These are phyloP conservation scores for Thinopyrum elongatum DNA, from an alignment of 176 grass and related monocot species.

Conservation along the genomic window DNA sequence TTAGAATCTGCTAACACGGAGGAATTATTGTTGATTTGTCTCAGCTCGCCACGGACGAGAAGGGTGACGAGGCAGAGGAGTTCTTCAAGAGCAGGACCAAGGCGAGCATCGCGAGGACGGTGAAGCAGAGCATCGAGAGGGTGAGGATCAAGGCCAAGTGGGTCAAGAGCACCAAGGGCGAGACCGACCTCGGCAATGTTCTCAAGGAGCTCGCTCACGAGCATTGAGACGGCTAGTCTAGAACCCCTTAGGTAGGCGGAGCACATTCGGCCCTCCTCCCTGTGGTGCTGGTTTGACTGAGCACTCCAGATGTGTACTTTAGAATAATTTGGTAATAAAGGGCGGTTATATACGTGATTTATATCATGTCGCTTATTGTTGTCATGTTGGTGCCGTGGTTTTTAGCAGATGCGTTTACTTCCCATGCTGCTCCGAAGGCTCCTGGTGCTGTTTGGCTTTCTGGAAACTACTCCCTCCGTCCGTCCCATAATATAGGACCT, in stretches of 20 bases:
- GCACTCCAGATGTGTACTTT: not conserved
- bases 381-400: not conserved
- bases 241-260: not conserved
- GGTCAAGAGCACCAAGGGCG: constrained; percentile 58
- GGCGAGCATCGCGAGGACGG: constrained; percentile 62
- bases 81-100: constrained; percentile 76
- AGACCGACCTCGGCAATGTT: constrained; percentile 50
- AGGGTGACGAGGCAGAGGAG: constrained; percentile 71
- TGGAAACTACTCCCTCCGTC: too few species aligned
- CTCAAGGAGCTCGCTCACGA: constrained; percentile 47
- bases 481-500: too few species aligned
- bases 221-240: constrained; percentile 17
- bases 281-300: not conserved
- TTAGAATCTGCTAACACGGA: not conserved
- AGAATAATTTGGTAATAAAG: not conserved
- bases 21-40: constrained; percentile 5
- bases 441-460: too few species aligned
- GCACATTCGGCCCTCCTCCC: not conserved
- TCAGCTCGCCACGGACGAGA: constrained; percentile 71
- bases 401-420: not conserved
- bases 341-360: not conserved
- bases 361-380: not conserved
- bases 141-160: constrained; percentile 85
- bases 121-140: constrained; percentile 89
- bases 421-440: not conserved